A percentile compares a stretch with the other conserved stretches of the same genome.
These are phyloP conservation scores for Dinochytrium kinnereticum DNA, from an alignment of 371 early-diverging fungal species.

Conservation along the genomic window DNA sequence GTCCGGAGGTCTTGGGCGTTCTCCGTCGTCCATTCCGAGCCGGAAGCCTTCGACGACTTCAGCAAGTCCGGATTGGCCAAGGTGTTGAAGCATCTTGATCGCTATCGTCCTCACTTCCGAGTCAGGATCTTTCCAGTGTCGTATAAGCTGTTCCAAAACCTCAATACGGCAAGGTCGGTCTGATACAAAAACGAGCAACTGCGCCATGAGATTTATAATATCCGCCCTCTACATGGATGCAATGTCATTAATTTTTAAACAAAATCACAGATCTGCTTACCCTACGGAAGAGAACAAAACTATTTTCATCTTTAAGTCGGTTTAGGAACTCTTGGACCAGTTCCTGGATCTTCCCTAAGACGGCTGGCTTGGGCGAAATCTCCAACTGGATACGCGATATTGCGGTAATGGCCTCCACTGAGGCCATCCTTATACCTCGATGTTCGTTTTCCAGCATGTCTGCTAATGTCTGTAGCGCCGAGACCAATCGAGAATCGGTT, in stretches of 20 bases:
- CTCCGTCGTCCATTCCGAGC: not conserved
- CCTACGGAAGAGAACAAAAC: conserved; percentile 42
- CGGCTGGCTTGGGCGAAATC: conserved; percentile 1
- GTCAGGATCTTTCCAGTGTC: conserved; percentile 57
- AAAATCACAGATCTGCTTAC: conserved; percentile 21
- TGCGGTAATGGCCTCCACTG: conserved; percentile 47
- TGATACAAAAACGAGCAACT: conserved; percentile 36
- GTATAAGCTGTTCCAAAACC: conserved; percentile 45
- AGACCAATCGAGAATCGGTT: conserved; percentile 21
- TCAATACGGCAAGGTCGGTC: conserved; percentile 30
- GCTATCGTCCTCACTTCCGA: conserved; percentile 52
- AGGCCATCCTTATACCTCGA: conserved; percentile 52
- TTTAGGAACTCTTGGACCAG: conserved; percentile 31
- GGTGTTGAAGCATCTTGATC: conserved; percentile 49
- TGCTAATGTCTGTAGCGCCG: conserved; percentile 44
- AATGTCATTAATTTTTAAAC: not conserved
- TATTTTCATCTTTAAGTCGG: conserved; percentile 33
- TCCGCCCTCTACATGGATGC: conserved; percentile 51
- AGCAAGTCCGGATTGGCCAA: conserved; percentile 47
- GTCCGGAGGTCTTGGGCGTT: conserved; percentile 20
- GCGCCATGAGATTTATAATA: conserved; percentile 44
- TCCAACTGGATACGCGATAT: conserved; percentile 46
- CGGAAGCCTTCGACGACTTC: conserved; percentile 48
- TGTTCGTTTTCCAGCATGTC: conserved; percentile 55
- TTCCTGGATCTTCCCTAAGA: conserved; percentile 34